phyloP scores from a whole-genome alignment of 768 basidiomycete species.

The Sporobolomyces pararoseus region DNA sequence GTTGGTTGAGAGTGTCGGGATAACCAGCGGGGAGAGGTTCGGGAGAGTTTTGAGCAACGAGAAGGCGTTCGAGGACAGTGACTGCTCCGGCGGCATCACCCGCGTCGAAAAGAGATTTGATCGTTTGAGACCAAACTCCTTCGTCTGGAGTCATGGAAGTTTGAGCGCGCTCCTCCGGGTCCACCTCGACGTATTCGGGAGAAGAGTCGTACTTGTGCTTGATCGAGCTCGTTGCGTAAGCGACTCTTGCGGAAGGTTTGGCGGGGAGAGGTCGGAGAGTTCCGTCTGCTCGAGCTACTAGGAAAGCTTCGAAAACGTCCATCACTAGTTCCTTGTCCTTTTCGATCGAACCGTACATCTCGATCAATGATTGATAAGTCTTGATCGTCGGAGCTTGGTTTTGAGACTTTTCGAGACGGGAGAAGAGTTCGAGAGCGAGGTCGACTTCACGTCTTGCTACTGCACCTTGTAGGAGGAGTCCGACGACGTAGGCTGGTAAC shows the following conservation, averaged over 20 bases:
- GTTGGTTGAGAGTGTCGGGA: constrained; percentile 51
- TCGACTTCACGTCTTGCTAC: constrained; percentile 26
- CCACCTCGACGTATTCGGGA: constrained; percentile 49
- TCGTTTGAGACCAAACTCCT: constrained; percentile 60
- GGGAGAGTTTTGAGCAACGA: constrained; percentile 17
- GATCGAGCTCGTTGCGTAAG: not conserved
- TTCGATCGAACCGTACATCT: constrained; percentile 29
- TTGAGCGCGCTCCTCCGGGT: constrained; percentile 48
- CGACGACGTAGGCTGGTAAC: not conserved
- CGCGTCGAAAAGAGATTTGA: constrained; percentile 58
- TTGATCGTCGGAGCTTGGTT: not conserved
- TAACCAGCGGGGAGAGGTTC: constrained; percentile 18
- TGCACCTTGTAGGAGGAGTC: constrained; percentile 14
- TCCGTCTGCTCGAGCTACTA: constrained; percentile 10
- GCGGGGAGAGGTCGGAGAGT: not conserved
- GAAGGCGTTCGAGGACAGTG: constrained; percentile 36
- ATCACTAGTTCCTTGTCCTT: constrained; percentile 32
- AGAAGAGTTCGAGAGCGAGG: constrained; percentile 36
- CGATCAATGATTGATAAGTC: constrained; percentile 13
- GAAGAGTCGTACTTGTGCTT: constrained; percentile 24
- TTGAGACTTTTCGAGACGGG: constrained; percentile 26
- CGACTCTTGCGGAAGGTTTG: not conserved
- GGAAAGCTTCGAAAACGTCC: constrained; percentile 34
- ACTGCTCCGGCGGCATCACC: constrained; percentile 44
- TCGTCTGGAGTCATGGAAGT: constrained; percentile 58